Evolutionary conservation across 2,329 filamentous ascomycete species (phyloP).

Genomic region (Alternaria novae-zelandiae): DNA sequence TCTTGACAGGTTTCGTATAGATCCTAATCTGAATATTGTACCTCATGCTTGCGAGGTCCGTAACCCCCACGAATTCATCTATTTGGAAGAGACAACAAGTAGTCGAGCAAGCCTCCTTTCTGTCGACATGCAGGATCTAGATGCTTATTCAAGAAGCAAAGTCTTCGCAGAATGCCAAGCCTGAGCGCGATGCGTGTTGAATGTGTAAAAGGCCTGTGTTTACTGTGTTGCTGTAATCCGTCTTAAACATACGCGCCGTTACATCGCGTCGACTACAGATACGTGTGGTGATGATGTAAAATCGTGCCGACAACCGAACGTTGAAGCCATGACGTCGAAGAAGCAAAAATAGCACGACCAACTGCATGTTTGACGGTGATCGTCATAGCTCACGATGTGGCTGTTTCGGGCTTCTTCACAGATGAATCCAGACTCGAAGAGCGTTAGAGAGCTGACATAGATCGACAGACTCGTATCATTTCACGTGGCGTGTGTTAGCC

Average conservation of each 20-base stretch:
- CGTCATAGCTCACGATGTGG: neutral
- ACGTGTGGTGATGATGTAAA: too few relatives aligned
- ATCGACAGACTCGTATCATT: neutral
- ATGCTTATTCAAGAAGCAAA: neutral
- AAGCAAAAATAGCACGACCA: neutral
- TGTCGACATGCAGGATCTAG: neutral
- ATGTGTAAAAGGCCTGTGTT: neutral
- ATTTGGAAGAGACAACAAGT: neutral
- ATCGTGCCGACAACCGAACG: too few relatives aligned
- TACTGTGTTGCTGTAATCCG: neutral
- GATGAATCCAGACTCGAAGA: constrained; percentile 1
- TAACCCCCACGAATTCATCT: too few relatives aligned
- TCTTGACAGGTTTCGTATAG: too few relatives aligned
- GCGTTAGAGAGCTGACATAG: neutral
- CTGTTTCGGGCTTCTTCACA: neutral
- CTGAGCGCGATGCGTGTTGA: neutral
- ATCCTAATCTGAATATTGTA: too few relatives aligned
- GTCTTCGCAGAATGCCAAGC: neutral
- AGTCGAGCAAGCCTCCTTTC: neutral
- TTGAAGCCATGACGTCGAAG: neutral
- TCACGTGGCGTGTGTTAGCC: neutral
- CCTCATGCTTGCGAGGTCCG: too few relatives aligned
- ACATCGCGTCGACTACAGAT: neutral
- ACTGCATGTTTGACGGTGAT: neutral
- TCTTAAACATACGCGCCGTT: neutral